phyloP scores from a whole-genome alignment of 805 yeast species.

The Cyberlindnera xylosilytica region DNA sequence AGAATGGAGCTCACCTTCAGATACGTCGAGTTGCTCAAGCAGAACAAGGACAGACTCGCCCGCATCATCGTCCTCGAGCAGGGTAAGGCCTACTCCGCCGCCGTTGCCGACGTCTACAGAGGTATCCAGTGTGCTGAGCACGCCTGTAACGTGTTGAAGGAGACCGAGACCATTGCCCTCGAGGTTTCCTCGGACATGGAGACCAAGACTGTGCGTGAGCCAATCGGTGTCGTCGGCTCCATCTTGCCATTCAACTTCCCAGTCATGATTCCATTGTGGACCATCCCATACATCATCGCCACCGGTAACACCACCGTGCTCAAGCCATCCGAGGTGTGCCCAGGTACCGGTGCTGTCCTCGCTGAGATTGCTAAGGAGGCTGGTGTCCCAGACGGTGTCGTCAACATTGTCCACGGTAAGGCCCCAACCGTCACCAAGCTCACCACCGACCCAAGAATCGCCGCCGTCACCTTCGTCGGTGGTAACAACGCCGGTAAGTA shows the following conservation, averaged over 20 bases:
- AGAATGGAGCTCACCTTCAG: slow-evolving; percentile 68
- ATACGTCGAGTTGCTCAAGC: slow-evolving; percentile 60
- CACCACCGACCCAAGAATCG: slow-evolving; percentile 68
- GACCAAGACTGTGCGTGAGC: slow-evolving; percentile 67
- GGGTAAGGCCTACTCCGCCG: slow-evolving; percentile 75
- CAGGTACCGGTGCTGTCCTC: slow-evolving; percentile 75
- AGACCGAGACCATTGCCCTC: slow-evolving; percentile 57
- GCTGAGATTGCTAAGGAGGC: slow-evolving; percentile 72
- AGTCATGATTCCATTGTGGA: slow-evolving; percentile 71
- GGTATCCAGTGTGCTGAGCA: slow-evolving; percentile 83
- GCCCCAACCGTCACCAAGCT: slow-evolving; percentile 70
- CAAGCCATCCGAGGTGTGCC: slow-evolving; percentile 72
- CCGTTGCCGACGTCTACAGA: slow-evolving; percentile 70
- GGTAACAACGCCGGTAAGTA: slow-evolving; percentile 77
- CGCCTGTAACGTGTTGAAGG: slow-evolving; percentile 63
- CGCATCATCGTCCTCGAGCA: slow-evolving; percentile 64
- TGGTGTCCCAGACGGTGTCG: slow-evolving; percentile 72
- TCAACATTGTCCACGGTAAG: slow-evolving; percentile 71
- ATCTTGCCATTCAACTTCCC: slow-evolving; percentile 84
- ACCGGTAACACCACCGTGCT: slow-evolving; percentile 74
- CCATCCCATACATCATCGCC: slow-evolving; percentile 54
- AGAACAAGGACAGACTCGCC: slow-evolving; percentile 66
- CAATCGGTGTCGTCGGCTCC: slow-evolving; percentile 73
- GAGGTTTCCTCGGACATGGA: slow-evolving; percentile 74
- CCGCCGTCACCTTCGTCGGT: slow-evolving; percentile 77